phyloP scores from a whole-genome alignment of 192 early-diverging fungal genomes.

The Jimgerdemannia flammicorona region DNA sequence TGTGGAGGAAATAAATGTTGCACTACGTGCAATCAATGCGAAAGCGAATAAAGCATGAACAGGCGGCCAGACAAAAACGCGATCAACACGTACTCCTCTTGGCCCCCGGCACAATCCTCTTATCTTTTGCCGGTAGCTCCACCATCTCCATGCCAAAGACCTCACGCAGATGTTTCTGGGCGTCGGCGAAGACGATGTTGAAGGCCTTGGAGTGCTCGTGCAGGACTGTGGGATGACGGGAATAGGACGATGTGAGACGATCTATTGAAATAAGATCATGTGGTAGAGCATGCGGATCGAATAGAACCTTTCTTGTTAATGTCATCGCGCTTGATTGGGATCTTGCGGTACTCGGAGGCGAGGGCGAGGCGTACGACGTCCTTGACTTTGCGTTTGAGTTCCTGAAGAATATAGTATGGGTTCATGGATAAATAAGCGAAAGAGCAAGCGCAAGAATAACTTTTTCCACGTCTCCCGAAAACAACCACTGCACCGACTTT shows the following conservation, averaged over 20 bases:
- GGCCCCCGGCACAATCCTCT: background rate
- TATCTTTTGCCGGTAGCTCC: slow-evolving; percentile 43
- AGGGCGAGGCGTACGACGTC: slow-evolving; percentile 59
- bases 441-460: too few species aligned
- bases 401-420: slow-evolving; percentile 19
- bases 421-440: background rate
- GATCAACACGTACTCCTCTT: slow-evolving; percentile 17
- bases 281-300: background rate
- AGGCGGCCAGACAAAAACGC: background rate
- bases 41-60: background rate
- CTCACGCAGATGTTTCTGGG: slow-evolving; percentile 41
- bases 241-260: background rate
- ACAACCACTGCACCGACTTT: background rate
- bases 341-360: slow-evolving; percentile 46
- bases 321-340: slow-evolving; percentile 54
- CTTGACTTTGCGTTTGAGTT: slow-evolving; percentile 54
- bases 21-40: background rate
- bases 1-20: too few species aligned
- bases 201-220: slow-evolving; percentile 37
- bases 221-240: slow-evolving; percentile 38
- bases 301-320: slow-evolving; percentile 53
- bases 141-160: slow-evolving; percentile 65
- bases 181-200: slow-evolving; percentile 41
- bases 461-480: background rate
- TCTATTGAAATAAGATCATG: background rate